A percentile compares a stretch with the other conserved stretches of the same genome.
Evolutionary conservation across 129 eudicot genomes (phyloP).

Genomic region (Kitagawia praeruptora): DNA sequence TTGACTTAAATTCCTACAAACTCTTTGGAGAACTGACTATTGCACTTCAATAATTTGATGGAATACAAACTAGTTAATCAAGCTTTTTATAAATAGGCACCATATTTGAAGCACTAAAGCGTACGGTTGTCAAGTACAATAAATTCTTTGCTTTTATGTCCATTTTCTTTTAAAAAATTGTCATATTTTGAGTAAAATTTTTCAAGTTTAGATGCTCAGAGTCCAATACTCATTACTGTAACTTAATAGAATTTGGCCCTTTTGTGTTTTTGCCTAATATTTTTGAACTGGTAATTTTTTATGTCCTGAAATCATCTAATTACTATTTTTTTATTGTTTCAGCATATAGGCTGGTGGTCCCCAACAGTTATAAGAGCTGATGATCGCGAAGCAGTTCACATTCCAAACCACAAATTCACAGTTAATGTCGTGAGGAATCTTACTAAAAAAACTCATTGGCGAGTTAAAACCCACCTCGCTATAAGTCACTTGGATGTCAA

Average conservation of each 20-base stretch:
- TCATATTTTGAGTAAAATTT: not conserved
- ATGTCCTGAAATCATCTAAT: not conserved
- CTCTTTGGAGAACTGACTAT: not conserved
- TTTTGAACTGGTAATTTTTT: not conserved
- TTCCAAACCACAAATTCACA: conserved; percentile 74
- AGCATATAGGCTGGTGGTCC: conserved; percentile 96
- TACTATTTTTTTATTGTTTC: conserved; percentile 15
- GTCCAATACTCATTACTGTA: not conserved
- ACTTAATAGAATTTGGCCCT: not conserved
- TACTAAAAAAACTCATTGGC: conserved; percentile 82
- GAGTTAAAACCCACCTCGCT: conserved; percentile 79
- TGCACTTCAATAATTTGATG: no score
- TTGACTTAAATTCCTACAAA: not conserved
- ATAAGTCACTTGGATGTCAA: conserved; percentile 79
- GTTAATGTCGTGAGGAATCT: conserved; percentile 75
- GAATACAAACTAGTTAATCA: not conserved
- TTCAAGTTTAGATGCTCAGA: not conserved
- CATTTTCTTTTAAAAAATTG: not conserved
- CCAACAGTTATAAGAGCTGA: conserved; percentile 85
- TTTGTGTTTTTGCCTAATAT: not conserved
- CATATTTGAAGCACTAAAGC: not conserved
- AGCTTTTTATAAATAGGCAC: not conserved
- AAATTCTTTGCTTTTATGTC: not conserved
- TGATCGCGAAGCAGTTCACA: conserved; percentile 86
- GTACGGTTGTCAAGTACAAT: not conserved